phyloP scores from a whole-genome alignment of 257 asterid species.

The Linaria vulgaris region DNA sequence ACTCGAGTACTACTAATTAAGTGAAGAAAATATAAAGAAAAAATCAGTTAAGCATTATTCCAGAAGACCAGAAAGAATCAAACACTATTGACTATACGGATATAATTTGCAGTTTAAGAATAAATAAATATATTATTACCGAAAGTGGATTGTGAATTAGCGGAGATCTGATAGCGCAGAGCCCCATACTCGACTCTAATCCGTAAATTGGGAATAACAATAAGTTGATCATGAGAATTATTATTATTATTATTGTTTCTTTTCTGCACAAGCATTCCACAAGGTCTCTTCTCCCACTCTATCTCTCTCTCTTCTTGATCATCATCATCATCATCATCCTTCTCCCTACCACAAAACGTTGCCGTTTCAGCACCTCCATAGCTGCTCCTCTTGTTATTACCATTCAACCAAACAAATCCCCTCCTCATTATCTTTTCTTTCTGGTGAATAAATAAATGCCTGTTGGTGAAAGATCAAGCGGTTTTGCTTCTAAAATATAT shows the following conservation, averaged over 20 bases:
- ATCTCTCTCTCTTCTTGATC: no score
- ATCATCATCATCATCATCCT: no score
- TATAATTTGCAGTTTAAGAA: not conserved
- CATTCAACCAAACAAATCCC: conserved; percentile 29
- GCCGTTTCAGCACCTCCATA: conserved; percentile 30
- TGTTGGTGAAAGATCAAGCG: no score
- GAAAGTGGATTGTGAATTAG: conserved; percentile 52
- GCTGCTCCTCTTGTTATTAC: conserved; percentile 23
- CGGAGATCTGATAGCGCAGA: conserved; percentile 44
- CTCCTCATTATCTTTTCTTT: conserved; percentile 39
- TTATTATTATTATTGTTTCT: conserved; percentile 39
- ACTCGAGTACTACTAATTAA: no score
- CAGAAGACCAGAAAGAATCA: no score
- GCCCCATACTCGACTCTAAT: conserved; percentile 51
- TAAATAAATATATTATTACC: conserved; percentile 29
- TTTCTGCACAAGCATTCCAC: conserved; percentile 78
- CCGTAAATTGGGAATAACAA: conserved; percentile 33
- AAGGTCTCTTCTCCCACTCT: conserved; percentile 68
- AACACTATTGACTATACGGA: no score
- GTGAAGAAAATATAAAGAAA: no score
- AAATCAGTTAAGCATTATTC: no score
- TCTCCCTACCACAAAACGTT: conserved; percentile 22
- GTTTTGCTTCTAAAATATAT: no score
- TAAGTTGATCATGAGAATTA: conserved; percentile 21
- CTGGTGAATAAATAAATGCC: not conserved